Percentiles rank a stretch among this genome's conserved stretches.
phyloP scores from a whole-genome alignment of 495 filamentous ascomycete species.

The Xylaria scruposa region DNA sequence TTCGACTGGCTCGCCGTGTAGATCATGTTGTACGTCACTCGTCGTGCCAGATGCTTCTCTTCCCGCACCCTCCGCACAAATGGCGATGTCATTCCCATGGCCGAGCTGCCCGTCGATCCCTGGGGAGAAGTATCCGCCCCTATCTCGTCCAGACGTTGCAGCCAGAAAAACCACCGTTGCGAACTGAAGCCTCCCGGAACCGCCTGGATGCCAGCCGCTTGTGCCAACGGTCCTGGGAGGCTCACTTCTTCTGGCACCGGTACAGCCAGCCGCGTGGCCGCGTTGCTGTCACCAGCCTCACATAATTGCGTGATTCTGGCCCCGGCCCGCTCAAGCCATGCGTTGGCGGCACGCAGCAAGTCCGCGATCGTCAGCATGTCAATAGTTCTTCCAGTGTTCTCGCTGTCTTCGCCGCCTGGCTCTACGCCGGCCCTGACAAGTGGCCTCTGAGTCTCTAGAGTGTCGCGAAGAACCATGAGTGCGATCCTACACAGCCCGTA shows the following conservation, averaged over 20 bases:
- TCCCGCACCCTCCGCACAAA: constrained; percentile 18
- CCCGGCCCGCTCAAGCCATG: constrained; percentile 29
- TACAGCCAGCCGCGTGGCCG: background rate
- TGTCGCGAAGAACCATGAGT: constrained; percentile 31
- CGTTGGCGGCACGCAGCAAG: constrained; percentile 27
- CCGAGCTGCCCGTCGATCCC: background rate
- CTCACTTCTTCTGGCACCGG: constrained; percentile 27
- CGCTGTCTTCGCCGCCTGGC: constrained; percentile 29
- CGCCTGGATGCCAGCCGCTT: constrained; percentile 21
- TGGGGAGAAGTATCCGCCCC: constrained; percentile 22
- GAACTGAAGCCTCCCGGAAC: constrained; percentile 29
- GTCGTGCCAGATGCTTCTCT: constrained; percentile 28
- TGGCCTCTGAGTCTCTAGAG: constrained; percentile 26
- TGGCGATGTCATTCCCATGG: constrained; percentile 9
- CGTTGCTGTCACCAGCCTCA: constrained; percentile 25
- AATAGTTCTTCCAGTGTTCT: constrained; percentile 23
- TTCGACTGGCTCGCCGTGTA: constrained; percentile 26
- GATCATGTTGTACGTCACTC: constrained; percentile 29
- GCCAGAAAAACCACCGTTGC: constrained; percentile 34
- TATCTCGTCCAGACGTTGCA: constrained; percentile 33
- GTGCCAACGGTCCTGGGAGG: constrained; percentile 22
- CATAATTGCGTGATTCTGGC: constrained; percentile 29
- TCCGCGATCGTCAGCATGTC: constrained; percentile 31
- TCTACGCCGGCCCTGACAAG: constrained; percentile 23
- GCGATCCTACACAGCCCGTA: constrained; percentile 31